Evolutionary conservation across 176 grass and related monocot genomes (phyloP).

Genomic region (Oropetium thomaeum): DNA sequence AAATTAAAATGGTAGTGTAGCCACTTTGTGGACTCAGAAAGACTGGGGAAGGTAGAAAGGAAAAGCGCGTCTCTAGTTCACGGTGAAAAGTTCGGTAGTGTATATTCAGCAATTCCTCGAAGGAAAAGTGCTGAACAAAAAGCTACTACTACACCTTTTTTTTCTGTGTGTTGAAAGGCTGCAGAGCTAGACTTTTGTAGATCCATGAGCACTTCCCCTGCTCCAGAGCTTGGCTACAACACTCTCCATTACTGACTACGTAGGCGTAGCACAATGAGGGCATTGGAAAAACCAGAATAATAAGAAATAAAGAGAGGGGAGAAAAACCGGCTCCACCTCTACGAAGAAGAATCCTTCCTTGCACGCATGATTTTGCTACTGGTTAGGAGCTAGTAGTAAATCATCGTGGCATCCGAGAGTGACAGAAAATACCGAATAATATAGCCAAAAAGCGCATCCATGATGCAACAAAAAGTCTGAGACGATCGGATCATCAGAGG

Average conservation of each 20-base stretch:
- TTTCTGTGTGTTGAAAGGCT: conserved; percentile 35
- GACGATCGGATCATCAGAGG: conserved; percentile 4
- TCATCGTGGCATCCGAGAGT: neutral
- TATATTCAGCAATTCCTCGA: conserved; percentile 3
- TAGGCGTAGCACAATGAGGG: neutral
- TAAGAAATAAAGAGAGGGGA: neutral
- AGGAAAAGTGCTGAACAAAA: conserved; percentile 2
- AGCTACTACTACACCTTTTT: neutral
- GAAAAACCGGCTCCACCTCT: neutral
- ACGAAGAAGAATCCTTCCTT: neutral
- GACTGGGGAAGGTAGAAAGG: neutral
- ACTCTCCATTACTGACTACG: neutral
- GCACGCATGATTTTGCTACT: conserved; percentile 7
- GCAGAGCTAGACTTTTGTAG: conserved; percentile 15
- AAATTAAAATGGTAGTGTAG: neutral
- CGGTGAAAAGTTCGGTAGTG: neutral
- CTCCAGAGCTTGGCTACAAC: neutral
- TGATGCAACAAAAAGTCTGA: conserved; percentile 13
- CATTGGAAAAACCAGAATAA: neutral
- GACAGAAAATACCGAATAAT: neutral
- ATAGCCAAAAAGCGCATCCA: conserved; percentile 19
- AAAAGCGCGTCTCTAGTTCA: neutral
- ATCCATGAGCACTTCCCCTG: conserved; percentile 32
- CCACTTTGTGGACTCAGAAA: neutral
- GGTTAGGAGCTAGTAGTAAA: neutral